Base-by-base conservation (phyloP, 164 flowering plant genomes). In the Euptelea pleiosperma region DNA sequence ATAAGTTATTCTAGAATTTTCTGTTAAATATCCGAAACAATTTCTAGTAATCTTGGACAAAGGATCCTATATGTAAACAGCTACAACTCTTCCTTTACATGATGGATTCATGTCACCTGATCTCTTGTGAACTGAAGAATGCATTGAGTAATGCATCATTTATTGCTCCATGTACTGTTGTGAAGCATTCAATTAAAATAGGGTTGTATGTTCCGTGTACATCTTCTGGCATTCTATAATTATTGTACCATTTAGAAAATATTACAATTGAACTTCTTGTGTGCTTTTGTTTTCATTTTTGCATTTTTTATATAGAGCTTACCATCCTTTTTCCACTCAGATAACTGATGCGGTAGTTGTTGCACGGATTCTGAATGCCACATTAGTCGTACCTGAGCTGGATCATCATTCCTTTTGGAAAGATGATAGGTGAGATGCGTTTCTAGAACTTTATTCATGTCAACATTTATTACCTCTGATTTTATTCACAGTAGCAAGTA, bases 341-440 rank as follows among this genome's bases (percentile, higher is more conserved):
- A 94, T 94, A 77, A 87, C 95, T 4, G 99, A 94, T 76, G 99
- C 97, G 36, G 97, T 91, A 26, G 96, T 85, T 66, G 99, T 86
- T 67, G 99, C 99, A 24, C 76, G 93, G 62, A 87, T 94, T 67
- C 80, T 94, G 41, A 94, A 94, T 82, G 99, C 99, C 41, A 94
- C 99, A 18, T 65, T 94, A 18, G 93, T 94, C 18, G 78, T 94
- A 29, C 99, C 99, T 15, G 85, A 87, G 79, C 66, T 94, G 81
- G 99, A 94, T 75, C 99, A 89, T 52, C 74, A 85, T 67, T 94
- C 99, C 45, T 94, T 67, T 70, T 94, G 99, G 99, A 91, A 89
- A 68, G 99, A 94, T 75, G 85, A 83, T 43, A 90, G 99, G 99
- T 86, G 55, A 49, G 65, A 62, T 71, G 49, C 43, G 40, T 52